phyloP scores from a whole-genome alignment of 2,329 filamentous ascomycete species.

The Aureobasidium sp. region DNA sequence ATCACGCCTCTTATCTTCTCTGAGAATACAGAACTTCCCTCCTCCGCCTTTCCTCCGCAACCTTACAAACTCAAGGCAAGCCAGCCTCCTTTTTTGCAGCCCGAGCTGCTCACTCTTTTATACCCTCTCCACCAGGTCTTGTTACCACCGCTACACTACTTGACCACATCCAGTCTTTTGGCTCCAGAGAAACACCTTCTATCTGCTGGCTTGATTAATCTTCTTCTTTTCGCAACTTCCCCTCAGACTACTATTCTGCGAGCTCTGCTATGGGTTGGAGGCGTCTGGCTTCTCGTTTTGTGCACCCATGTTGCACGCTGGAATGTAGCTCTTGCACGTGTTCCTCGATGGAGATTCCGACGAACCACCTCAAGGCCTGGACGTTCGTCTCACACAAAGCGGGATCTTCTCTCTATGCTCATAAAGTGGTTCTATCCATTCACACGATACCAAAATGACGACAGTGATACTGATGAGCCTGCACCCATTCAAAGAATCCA shows the following conservation, averaged over 20 bases:
- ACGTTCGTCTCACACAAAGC: slow-evolving; percentile 31
- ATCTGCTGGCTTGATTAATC: slow-evolving; percentile 82
- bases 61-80: slow-evolving; percentile 37
- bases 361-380: slow-evolving; percentile 1
- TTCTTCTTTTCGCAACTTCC: slow-evolving; percentile 79
- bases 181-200: slow-evolving; percentile 90
- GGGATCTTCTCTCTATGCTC: slow-evolving; percentile 28
- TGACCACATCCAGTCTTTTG: slow-evolving; percentile 91
- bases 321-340: slow-evolving; percentile 86
- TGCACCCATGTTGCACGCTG: slow-evolving; percentile 81
- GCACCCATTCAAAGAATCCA: slow-evolving; percentile 30
- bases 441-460: slow-evolving; percentile 26
- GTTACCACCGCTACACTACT: slow-evolving; percentile 75
- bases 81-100: slow-evolving; percentile 40
- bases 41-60: slow-evolving; percentile 35
- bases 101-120: slow-evolving; percentile 69
- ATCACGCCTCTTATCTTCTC: slow-evolving; percentile 71
- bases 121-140: slow-evolving; percentile 88
- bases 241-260: slow-evolving; percentile 51
- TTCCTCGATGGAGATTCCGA: slow-evolving; percentile 81
- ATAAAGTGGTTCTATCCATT: slow-evolving; percentile 2
- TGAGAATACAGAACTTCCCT: slow-evolving; percentile 46
- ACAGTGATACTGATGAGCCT: slow-evolving; percentile 57
- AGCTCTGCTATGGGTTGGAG: slow-evolving; percentile 62
- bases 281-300: slow-evolving; percentile 75